Percentiles rank a stretch among this genome's conserved stretches.
These are phyloP conservation scores for Sclerotinia sclerotiorum DNA, from an alignment of 2,329 filamentous ascomycete genomes.

Conservation along the genomic window DNA sequence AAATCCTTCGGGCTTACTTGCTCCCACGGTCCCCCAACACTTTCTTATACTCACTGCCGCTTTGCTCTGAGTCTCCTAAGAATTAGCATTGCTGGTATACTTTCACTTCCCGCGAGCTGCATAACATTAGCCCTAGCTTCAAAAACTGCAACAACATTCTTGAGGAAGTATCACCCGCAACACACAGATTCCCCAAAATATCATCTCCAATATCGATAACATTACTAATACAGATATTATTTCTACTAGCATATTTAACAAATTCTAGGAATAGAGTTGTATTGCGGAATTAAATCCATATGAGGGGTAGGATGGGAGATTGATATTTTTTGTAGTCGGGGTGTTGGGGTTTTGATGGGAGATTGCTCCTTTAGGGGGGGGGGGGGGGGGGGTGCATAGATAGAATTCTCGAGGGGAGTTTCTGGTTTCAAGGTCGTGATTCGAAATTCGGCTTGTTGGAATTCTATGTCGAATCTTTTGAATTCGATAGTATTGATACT, in stretches of 20 bases:
- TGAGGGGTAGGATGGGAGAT: no score
- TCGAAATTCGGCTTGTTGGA: no score
- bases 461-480: no score
- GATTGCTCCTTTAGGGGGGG: no score
- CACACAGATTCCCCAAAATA: slow-evolving; percentile 38
- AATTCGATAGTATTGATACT: no score
- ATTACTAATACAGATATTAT: slow-evolving; percentile 40
- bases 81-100: slow-evolving; percentile 29
- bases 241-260: slow-evolving; percentile 26
- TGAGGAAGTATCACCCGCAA: slow-evolving; percentile 51
- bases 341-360: no score
- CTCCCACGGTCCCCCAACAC: background rate
- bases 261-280: slow-evolving; percentile 1
- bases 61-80: background rate
- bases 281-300: background rate
- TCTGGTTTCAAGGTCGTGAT: no score
- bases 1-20: background rate
- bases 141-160: slow-evolving; percentile 52
- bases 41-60: background rate
- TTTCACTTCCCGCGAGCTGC: slow-evolving; percentile 45
- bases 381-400: no score
- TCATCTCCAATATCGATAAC: slow-evolving; percentile 40
- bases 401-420: no score
- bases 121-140: slow-evolving; percentile 50
- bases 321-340: no score